Conservation (phyloP, 768 basidiomycete genomes). For the Lanmaoa rubissima region DNA sequence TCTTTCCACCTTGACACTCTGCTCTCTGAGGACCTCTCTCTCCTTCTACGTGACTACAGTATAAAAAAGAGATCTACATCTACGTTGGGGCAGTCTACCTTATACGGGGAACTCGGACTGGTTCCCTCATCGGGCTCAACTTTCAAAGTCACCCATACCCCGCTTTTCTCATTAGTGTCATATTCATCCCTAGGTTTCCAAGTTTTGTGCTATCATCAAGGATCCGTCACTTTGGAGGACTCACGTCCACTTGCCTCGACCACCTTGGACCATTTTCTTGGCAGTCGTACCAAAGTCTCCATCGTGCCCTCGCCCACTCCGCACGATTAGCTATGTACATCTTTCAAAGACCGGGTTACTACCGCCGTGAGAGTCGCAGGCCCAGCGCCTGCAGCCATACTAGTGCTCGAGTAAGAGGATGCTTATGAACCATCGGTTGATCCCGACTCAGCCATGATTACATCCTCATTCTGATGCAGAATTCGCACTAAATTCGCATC, state of each 20-base stretch:
- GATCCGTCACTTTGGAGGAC: neutral
- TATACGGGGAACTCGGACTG: no score
- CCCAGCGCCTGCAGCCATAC: slow-evolving; percentile 55
- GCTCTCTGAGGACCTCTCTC: no score
- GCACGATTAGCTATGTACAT: no score
- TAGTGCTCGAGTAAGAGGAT: slow-evolving; percentile 71
- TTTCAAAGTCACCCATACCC: no score
- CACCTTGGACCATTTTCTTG: neutral
- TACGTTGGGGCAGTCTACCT: no score
- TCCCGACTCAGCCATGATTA: slow-evolving; percentile 67
- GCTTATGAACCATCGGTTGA: slow-evolving; percentile 85
- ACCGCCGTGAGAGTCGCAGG: slow-evolving; percentile 19
- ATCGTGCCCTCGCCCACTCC: neutral
- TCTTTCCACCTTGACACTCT: no score
- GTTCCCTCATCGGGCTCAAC: no score
- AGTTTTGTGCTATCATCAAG: neutral
- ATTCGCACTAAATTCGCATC: neutral
- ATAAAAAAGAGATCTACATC: no score
- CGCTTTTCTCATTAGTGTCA: neutral
- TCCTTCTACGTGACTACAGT: no score
- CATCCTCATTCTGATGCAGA: neutral
- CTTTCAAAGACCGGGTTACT: no score
- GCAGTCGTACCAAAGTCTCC: neutral
- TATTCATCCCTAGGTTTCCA: neutral
- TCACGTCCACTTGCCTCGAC: no score